Conservation (phyloP, 345 rosid genomes). For the Populus tremula region DNA sequence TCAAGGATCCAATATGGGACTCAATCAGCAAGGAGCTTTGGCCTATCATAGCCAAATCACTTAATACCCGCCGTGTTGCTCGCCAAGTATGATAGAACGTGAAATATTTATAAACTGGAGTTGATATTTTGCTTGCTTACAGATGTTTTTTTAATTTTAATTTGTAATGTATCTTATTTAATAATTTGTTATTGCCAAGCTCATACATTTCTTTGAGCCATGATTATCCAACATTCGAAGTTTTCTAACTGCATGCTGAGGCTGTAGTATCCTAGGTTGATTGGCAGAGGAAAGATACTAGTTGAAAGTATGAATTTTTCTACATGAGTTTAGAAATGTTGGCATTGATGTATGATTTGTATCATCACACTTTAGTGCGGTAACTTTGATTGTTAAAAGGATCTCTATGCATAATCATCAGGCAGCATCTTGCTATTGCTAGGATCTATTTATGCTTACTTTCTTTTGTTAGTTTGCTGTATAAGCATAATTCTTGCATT, state of each 20-base stretch:
- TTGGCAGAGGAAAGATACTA: background rate
- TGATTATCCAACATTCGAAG: background rate
- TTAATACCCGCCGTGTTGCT: slow-evolving; percentile 66
- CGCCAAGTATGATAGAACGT: slow-evolving; percentile 55
- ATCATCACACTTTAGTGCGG: background rate
- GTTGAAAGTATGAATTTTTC: background rate
- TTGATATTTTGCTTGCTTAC: background rate
- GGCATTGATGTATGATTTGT: background rate
- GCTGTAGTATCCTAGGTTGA: background rate
- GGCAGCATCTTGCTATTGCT: background rate
- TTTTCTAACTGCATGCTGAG: background rate
- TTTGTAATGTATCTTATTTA: background rate
- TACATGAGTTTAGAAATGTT: background rate
- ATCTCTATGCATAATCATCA: background rate
- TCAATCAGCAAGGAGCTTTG: slow-evolving; percentile 67
- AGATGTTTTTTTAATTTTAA: background rate
- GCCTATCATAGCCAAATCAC: slow-evolving; percentile 60
- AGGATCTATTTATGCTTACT: background rate
- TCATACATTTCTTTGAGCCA: background rate
- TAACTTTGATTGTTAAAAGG: background rate
- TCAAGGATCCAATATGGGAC: slow-evolving; percentile 74
- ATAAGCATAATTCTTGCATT: background rate
- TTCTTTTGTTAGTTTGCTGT: background rate
- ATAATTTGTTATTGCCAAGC: background rate
- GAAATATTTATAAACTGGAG: background rate